These are phyloP conservation scores for Fusarium scirpi DNA, from an alignment of 2,329 filamentous ascomycete genomes.

Conservation along the genomic window DNA sequence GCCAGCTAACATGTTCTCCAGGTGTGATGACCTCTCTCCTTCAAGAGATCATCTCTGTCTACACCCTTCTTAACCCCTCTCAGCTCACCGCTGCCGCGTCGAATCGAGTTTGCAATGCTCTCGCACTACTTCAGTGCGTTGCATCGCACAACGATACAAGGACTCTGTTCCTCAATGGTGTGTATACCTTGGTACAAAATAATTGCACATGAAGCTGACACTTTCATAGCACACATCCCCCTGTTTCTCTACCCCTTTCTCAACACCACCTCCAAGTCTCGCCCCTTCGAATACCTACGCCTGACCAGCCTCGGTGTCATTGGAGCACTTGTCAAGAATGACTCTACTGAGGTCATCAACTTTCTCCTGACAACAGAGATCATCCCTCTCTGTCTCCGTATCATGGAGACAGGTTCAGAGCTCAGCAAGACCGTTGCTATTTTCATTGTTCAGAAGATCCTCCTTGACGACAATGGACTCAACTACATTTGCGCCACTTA, in stretches of 20 bases:
- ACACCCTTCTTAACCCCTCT: constrained; percentile 94
- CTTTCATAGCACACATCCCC: constrained; percentile 84
- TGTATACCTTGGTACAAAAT: constrained; percentile 39
- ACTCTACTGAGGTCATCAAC: constrained; percentile 98
- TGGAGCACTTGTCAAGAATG: constrained; percentile 97
- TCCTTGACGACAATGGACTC: constrained; percentile 94
- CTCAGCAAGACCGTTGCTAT: constrained; percentile 99
- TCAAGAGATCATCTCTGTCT: constrained; percentile 99
- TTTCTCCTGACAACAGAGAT: constrained; percentile 98
- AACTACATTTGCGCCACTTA: constrained; percentile 99
- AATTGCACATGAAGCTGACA: constrained; percentile 27
- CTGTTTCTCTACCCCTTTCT: constrained; percentile 98
- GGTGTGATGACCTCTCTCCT: constrained; percentile 98
- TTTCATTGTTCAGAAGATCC: constrained; percentile 99
- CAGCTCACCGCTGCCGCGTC: constrained; percentile 97
- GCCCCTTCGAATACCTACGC: constrained; percentile 96
- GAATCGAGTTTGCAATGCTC: constrained; percentile 96
- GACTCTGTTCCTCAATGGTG: constrained; percentile 92
- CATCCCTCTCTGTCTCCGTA: constrained; percentile 94
- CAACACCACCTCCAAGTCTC: constrained; percentile 97
- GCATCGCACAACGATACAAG: constrained; percentile 97
- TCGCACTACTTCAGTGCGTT: constrained; percentile 95
- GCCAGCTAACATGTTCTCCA: constrained; percentile 53
- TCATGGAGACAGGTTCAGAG: constrained; percentile 99
- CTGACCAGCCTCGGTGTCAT: constrained; percentile 97